Base-by-base conservation (phyloP, 805 yeast species). In the Suhomyces xylopsoci region DNA sequence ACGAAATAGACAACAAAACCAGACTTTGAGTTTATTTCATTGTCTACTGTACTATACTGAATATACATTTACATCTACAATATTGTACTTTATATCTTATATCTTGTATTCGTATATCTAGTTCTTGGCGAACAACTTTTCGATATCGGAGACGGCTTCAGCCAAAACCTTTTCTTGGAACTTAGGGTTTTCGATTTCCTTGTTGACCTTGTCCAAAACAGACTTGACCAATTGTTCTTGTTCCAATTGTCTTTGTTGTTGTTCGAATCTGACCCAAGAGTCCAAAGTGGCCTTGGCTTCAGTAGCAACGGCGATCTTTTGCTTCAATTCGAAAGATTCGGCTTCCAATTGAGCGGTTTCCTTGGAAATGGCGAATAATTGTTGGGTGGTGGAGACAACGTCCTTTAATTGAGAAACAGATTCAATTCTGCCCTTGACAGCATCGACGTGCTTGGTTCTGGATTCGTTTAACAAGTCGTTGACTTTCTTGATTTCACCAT, bases 201-300 rank as follows among this genome's bases (percentile, higher is more conserved):
- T 77, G 81, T 89, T 84, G 66, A 93, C 94, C 80, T 90, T 91
- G 51, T 91, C 79, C 70, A 91, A 88, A 60, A 94, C 97, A 54
- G 91, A 67, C 68, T 88, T 78, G 62, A 96, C 84, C 66, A 94
- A 85, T 76, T 90, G 97, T 76, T 85, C 82, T 82, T 94, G 99
- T 82, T 94, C 96, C 69, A 84, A 78, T 81, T 90, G 96, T 81
- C 97, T 93, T 62, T 92, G 94, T 71, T 90, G 91, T 62, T 90
- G 87, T 81, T 94, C 99, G 77, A 88, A 89, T 84, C 98, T 90
- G 65, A 92, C 97, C 99, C 99, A 94, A 14, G 98, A 90, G 78
- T 94, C 99, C 70, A 94, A 84, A 56, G 93, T 96, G 53, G 94
- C 78, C 80, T 88, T 91, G 68, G 98, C 98, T 81, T 91, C 97